Base-by-base conservation (phyloP, 163 green algal genomes). In the Scenedesmus sp. region DNA sequence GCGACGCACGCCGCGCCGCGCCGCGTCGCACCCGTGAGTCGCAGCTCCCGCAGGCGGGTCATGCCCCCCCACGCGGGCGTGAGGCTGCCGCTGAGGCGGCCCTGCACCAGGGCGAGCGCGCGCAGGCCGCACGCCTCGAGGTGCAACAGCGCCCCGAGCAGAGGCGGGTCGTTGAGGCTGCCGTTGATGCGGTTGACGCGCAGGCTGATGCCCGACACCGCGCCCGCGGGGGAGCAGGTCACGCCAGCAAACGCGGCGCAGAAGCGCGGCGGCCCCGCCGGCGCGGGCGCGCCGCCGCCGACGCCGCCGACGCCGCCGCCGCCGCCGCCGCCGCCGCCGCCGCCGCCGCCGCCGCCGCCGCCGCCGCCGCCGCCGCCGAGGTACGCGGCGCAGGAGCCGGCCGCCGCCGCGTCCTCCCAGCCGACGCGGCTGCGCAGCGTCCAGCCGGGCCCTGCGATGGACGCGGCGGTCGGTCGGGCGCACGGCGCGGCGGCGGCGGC, bases 1-100 rank as follows among this genome's bases (percentile, higher is more conserved):
- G n/a, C n/a, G n/a, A n/a, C n/a, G n/a, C n/a, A n/a, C n/a, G n/a
- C n/a, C n/a, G n/a, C n/a, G n/a, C n/a, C n/a, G n/a, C n/a, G n/a
- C n/a, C n/a, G n/a, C n/a, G n/a, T n/a, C n/a, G n/a, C n/a, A n/a
- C n/a, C n/a, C n/a, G n/a, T 63, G 54, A 63, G 54, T 10, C 34
- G 54, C 54, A 63, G 54, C 54, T 63, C 54, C 54, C 2, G 33
- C 26, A 63, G 54, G 0, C 54, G 4, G 0, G 18, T 39, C 54
- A 63, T 34, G 11, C 13, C 10, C 26, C 54, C 54, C 54, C 54
- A 63, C 7, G 24, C 54, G 5, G 54, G 26, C 10, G 54, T 75
- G 26, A 28, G 63, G 48, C 65, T 36, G 29, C 47, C 48, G 26
- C 66, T 39, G 20, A 22, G 51, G 66, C 66, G 51, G 45, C 54